Conservation (phyloP, 306 rosid genomes). For the Cicer arietinum region DNA sequence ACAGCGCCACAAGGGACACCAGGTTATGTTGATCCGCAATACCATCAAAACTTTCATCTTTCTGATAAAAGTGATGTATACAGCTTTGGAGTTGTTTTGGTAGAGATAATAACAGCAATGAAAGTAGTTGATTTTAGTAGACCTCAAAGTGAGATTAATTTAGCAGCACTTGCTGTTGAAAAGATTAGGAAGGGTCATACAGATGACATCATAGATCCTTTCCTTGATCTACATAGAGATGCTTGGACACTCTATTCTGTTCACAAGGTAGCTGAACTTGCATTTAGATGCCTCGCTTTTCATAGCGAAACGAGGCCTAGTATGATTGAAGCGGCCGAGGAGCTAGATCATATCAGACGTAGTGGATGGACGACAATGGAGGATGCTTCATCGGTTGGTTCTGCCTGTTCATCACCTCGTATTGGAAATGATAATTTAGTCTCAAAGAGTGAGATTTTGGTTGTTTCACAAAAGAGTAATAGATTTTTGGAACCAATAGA, state of each 20-base stretch:
- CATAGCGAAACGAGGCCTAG: conserved; percentile 90
- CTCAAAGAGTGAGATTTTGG: conserved; percentile 55
- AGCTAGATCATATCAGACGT: conserved; percentile 68
- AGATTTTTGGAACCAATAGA: conserved; percentile 47
- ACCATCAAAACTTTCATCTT: conserved; percentile 95
- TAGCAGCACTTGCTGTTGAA: conserved; percentile 96
- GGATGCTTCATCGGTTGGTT: conserved; percentile 73
- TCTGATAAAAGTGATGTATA: conserved; percentile 95
- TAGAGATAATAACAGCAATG: conserved; percentile 88
- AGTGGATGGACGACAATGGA: conserved; percentile 83
- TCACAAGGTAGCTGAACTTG: conserved; percentile 92
- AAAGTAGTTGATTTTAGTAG: conserved; percentile 89
- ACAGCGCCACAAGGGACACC: conserved; percentile 99
- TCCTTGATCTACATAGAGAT: conserved; percentile 82
- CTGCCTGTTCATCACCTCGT: conserved; percentile 66
- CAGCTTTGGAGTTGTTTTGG: conserved; percentile 88
- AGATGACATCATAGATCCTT: conserved; percentile 86
- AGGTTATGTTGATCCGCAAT: conserved; percentile 94
- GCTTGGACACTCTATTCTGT: conserved; percentile 96
- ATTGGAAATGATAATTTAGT: conserved; percentile 56
- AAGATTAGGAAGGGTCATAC: conserved; percentile 77
- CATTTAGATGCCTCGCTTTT: conserved; percentile 95
- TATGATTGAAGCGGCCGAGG: conserved; percentile 95
- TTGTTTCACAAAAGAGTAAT: conserved; percentile 49
- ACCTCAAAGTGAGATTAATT: conserved; percentile 74